Conservation (phyloP, 106 monocot species). For the Platanthera zijinensis region DNA sequence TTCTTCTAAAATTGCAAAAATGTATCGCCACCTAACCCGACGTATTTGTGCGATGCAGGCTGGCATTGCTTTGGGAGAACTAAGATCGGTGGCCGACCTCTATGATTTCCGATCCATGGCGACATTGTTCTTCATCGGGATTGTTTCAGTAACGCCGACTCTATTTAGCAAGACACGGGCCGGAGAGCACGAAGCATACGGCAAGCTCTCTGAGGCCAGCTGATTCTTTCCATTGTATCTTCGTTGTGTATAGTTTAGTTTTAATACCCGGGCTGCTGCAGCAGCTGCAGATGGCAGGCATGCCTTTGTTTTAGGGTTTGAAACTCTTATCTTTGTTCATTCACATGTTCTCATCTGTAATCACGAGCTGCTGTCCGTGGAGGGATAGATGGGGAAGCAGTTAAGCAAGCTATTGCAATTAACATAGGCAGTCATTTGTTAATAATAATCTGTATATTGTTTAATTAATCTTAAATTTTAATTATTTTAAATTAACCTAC, state of each 20-base stretch:
- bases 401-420: too few species aligned
- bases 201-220: conserved; percentile 1
- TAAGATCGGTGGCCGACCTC: conserved; percentile 75
- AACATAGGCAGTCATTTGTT: too few species aligned
- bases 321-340: too few species aligned
- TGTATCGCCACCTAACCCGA: neutral
- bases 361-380: too few species aligned
- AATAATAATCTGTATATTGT: too few species aligned
- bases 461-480: too few species aligned
- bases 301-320: neutral
- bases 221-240: conserved; percentile 1
- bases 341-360: too few species aligned
- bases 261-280: neutral
- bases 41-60: conserved; percentile 39
- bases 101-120: conserved; percentile 85
- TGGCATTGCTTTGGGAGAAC: conserved; percentile 86
- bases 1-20: too few species aligned
- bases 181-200: conserved; percentile 5
- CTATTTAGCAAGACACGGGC: conserved; percentile 51
- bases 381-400: too few species aligned
- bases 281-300: neutral
- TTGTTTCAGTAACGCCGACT: conserved; percentile 80
- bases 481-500: too few species aligned
- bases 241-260: too few species aligned
- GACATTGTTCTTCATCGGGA: conserved; percentile 84